Evolutionary conservation across 139 green algal species (phyloP), one percentile per base, ranked within the genome.

Genomic region (Chlorella sp.): DNA sequence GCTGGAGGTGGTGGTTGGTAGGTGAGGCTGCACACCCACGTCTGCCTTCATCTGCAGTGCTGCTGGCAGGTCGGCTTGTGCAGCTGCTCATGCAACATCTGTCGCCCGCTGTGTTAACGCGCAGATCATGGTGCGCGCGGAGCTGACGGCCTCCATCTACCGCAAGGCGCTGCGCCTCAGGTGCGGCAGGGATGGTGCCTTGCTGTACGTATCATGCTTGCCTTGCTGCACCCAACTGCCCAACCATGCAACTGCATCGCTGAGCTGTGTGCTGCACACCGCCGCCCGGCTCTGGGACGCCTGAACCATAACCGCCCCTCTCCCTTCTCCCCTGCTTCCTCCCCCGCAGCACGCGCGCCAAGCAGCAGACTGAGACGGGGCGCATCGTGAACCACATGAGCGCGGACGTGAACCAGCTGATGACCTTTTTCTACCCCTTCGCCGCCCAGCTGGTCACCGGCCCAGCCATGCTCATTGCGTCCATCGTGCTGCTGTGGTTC

Each of bases 141-240:
- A 89, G 81, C 88, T 98, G 71, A 98, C 96, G 89, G 92, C 93
- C 28, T 92, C 92, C n/a, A 95, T 98, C 78, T 98, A 98, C 89
- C 86, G 95, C 62, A 98, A 98, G 87, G 94, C 93, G 72, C 84
- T 97, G 85, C 75, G 83, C 15, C 87, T 97, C 32, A 83, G 72
- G 78, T 82, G 60, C n/a, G n/a, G 56, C 36, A 15, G 0, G 39
- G 6, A 1, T 30, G 60, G 21, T 67, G 60, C 23, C 3, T 69
- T 69, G 63, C n/a, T 38, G 12, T 69, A 28, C 13, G 28, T 21
- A 5, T 30, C 3, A 4, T 28, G 63, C 63, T 38, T 18, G 28
- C 63, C 25, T n/a, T n/a, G n/a, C n/a, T n/a, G n/a, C n/a, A n/a
- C n/a, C n/a, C n/a, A n/a, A n/a, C 63, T 69, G 63, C 28, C 63